These are phyloP conservation scores for Cucurbita moschata DNA, from an alignment of 306 rosid genomes.

Conservation along the genomic window DNA sequence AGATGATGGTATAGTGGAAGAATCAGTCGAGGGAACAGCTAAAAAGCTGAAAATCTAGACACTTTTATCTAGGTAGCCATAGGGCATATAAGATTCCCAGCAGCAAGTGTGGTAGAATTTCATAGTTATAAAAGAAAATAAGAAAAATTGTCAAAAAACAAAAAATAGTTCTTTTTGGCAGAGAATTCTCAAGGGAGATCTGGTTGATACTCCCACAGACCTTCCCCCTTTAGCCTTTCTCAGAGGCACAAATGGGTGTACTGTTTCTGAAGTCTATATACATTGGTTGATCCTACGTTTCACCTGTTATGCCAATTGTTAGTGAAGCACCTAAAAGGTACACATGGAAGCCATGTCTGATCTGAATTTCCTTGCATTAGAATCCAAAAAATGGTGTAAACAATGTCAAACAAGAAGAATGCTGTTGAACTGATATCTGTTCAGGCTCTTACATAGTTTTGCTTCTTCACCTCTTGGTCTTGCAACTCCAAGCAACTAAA, in stretches of 20 bases:
- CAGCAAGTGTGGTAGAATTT: not conserved
- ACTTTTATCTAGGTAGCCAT: not conserved
- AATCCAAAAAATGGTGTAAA: not conserved
- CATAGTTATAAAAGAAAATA: not conserved
- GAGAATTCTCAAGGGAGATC: not conserved
- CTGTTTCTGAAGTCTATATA: not conserved
- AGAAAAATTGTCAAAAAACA: not conserved
- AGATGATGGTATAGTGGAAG: not conserved
- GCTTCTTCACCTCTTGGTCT: slow-evolving; percentile 34
- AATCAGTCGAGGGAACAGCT: not conserved
- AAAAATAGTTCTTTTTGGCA: not conserved
- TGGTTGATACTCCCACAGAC: no score
- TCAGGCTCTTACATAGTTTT: not conserved
- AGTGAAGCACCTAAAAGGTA: not conserved
- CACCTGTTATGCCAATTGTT: not conserved
- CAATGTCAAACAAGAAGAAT: not conserved
- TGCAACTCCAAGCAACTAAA: slow-evolving; percentile 56
- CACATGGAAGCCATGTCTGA: not conserved
- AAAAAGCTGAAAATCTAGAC: not conserved
- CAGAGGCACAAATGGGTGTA: no score
- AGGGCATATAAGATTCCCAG: not conserved
- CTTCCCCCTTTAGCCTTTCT: no score
- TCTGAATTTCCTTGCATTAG: not conserved
- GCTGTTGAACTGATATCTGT: not conserved
- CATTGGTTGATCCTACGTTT: not conserved